Evolutionary conservation across 2,329 filamentous ascomycete species (phyloP).

Genomic region (Colletotrichum gigasporum): DNA sequence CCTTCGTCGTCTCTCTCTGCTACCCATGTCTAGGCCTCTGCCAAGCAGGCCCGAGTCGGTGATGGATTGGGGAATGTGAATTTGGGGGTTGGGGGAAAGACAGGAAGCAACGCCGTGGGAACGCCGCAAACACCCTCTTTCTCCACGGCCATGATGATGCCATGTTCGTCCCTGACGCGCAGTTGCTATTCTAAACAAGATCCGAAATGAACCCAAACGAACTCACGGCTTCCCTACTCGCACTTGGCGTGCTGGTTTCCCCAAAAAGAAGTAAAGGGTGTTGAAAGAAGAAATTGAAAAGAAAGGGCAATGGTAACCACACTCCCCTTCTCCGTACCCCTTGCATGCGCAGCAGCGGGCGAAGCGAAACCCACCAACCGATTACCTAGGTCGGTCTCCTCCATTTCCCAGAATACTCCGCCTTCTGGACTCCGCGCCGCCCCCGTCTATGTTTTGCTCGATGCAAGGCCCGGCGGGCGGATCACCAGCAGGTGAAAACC

Average conservation of each 20-base stretch:
- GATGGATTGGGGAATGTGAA: background rate
- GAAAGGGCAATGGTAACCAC: background rate
- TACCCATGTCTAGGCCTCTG: background rate
- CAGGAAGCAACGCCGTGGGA: background rate
- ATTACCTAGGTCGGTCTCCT: background rate
- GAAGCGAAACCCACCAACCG: conserved; percentile 14
- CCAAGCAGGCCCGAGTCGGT: conserved; percentile 3
- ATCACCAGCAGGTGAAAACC: conserved; percentile 95
- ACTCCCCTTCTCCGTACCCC: background rate
- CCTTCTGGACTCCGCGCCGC: conserved; percentile 7
- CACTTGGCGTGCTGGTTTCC: conserved; percentile 10
- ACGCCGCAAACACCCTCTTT: conserved; percentile 13
- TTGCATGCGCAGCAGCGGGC: conserved; percentile 14
- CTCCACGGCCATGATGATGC: conserved; percentile 12
- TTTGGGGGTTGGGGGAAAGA: background rate
- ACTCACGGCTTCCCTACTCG: conserved; percentile 11
- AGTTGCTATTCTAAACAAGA: conserved; percentile 14
- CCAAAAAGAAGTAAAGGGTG: background rate
- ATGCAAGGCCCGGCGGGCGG: conserved; percentile 12
- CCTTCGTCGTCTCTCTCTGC: background rate
- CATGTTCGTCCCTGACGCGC: conserved; percentile 20
- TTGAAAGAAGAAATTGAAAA: background rate
- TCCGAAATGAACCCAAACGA: conserved; percentile 6
- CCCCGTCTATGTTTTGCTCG: conserved; percentile 15
- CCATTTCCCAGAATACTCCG: no score